Evolutionary conservation across 768 basidiomycete species (phyloP).

Genomic region (Hericium rajendrae): DNA sequence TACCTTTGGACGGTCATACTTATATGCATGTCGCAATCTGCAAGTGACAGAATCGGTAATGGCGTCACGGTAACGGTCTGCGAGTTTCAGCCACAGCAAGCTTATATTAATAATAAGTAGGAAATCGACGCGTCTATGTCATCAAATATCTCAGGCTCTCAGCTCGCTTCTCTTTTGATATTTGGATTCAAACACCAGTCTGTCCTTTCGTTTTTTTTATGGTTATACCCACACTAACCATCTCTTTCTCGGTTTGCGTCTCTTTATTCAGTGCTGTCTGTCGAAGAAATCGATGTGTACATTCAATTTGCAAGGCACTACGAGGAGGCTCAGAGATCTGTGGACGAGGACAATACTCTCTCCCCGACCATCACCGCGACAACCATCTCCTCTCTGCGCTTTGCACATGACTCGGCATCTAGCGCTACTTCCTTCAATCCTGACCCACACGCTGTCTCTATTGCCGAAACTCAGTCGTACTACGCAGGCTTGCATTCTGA

Average conservation of each 20-base stretch:
- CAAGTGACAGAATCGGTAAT: too few relatives aligned
- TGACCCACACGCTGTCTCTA: too few relatives aligned
- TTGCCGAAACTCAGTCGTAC: slow-evolving; percentile 18
- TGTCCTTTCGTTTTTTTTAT: neutral
- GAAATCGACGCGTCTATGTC: too few relatives aligned
- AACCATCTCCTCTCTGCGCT: too few relatives aligned
- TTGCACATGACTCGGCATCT: too few relatives aligned
- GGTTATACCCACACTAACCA: neutral
- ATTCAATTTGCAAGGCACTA: neutral
- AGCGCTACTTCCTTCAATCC: neutral
- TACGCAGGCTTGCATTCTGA: slow-evolving; percentile 23
- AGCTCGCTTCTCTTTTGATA: neutral
- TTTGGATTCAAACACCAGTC: neutral
- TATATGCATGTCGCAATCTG: too few relatives aligned
- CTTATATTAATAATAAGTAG: too few relatives aligned
- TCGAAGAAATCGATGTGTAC: neutral
- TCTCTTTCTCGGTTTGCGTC: neutral
- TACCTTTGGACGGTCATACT: too few relatives aligned
- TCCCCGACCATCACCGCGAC: neutral
- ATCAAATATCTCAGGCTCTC: too few relatives aligned
- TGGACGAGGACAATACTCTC: neutral
- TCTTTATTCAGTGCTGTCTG: neutral
- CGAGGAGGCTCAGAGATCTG: neutral
- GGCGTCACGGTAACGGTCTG: too few relatives aligned
- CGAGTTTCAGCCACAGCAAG: too few relatives aligned